Conservation (phyloP, 73 alveolate species). For the Paramecium caudatum region DNA sequence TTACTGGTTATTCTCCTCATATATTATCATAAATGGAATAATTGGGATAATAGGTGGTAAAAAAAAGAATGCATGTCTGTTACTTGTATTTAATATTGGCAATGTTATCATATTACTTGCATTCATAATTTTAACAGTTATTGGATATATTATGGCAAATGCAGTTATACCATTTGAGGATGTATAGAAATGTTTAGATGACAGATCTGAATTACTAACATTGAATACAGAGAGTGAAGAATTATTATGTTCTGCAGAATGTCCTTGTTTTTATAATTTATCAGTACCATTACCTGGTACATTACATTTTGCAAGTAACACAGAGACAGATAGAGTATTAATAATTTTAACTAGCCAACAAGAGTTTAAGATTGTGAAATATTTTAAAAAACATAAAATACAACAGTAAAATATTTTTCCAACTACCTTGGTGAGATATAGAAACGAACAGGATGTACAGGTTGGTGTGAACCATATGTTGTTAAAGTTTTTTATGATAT, state of each 20-base stretch:
- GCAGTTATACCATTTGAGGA: background rate
- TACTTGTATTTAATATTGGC: background rate
- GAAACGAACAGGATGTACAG: background rate
- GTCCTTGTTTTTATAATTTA: background rate
- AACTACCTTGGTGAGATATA: background rate
- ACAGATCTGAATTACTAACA: background rate
- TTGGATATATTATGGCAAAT: conserved; percentile 2
- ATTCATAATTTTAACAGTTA: background rate
- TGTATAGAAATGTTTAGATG: background rate
- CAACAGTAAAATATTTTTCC: background rate
- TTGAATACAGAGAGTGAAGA: background rate
- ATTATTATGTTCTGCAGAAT: background rate
- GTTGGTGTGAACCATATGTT: background rate
- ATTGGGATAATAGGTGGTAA: background rate
- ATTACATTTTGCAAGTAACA: background rate
- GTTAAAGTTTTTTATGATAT: background rate
- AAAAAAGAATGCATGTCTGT: background rate
- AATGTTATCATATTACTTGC: background rate
- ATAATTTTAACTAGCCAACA: background rate
- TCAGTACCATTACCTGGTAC: background rate
- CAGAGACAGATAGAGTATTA: background rate
- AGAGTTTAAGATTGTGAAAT: background rate
- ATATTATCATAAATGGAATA: background rate
- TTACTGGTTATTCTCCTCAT: background rate
- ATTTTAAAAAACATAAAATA: background rate